phyloP scores from a whole-genome alignment of 257 asterid genomes.

The Scutellaria baicalensis region DNA sequence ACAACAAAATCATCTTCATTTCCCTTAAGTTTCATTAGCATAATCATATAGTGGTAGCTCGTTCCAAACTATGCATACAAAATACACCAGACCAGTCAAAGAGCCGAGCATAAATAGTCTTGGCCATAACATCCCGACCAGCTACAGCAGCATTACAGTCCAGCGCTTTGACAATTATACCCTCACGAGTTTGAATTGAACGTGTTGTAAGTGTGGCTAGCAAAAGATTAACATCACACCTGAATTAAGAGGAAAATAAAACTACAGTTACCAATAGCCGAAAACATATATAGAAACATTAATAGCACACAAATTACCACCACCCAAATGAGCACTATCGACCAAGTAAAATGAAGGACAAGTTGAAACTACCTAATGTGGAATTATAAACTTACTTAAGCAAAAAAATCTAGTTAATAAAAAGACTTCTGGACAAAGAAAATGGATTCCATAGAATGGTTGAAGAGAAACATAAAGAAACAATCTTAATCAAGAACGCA shows the following conservation, averaged over 20 bases:
- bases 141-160: slow-evolving; percentile 89
- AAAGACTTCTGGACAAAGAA: background rate
- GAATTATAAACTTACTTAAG: background rate
- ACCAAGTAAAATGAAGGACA: background rate
- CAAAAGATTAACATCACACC: slow-evolving; percentile 84
- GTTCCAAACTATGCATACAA: slow-evolving; percentile 3
- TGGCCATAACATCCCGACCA: slow-evolving; percentile 97
- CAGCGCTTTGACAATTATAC: slow-evolving; percentile 77
- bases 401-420: background rate
- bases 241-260: slow-evolving; percentile 20
- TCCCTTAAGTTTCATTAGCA: slow-evolving; percentile 11
- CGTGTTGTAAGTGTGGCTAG: slow-evolving; percentile 83
- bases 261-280: slow-evolving; percentile 12
- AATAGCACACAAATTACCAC: background rate
- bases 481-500: background rate
- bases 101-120: slow-evolving; percentile 84
- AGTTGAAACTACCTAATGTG: background rate
- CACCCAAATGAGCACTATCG: background rate
- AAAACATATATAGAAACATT: background rate
- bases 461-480: background rate
- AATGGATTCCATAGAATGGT: slow-evolving; percentile 2
- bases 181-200: slow-evolving; percentile 91
- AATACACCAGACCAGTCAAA: slow-evolving; percentile 78
- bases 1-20: slow-evolving; percentile 7
- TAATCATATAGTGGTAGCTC: slow-evolving; percentile 11